Evolutionary conservation across 257 asterid species (phyloP), one percentile per base, ranked within the genome.

Genomic region (Plantago elongata): DNA sequence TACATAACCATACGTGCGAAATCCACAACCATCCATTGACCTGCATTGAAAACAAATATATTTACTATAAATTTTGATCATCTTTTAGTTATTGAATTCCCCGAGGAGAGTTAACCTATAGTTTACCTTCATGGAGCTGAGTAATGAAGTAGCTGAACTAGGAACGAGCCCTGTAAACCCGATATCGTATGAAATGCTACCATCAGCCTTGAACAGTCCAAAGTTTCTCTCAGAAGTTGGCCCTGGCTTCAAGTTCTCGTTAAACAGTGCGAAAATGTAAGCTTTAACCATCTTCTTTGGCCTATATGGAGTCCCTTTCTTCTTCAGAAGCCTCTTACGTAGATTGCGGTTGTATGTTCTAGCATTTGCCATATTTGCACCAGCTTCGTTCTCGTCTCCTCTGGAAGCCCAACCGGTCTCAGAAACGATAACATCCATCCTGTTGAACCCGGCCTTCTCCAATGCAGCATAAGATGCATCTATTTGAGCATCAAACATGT

Each of bases 321-420:
- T 84, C 73, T 64, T 72, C 51, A 74, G 12, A 17, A 89, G 77
- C 74, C 54, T 69, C 72, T 82, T 89, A 1, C 75, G 62, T 45
- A 89, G 51, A 51, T 89, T 86, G 0, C 37, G 16, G 37, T 89
- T 84, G 30, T 86, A 89, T 7, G 80, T 81, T 74, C 63, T 74
- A 11, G 97, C 97, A 27, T 86, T 89, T 50, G 72, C 74, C 61
- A 63, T 7, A 0, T 60, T 77, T 0, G 97, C 95, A 1, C 94
- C 95, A 0, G 84, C 79, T 72, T 86, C 97, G 3, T 51, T 72
- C 8, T 59, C 79, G 61, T 86, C 97, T 10, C 97, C 97, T 5
- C 56, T 67, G 0, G 97, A 89, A 22, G 91, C 95, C 97, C 97
- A 89, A 2, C 95, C 97, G 0, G 95, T 89, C 54, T 89, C 97